Evolutionary conservation across 2,329 filamentous ascomycete genomes (phyloP).

Genomic region (Ophiostoma perfectum): DNA sequence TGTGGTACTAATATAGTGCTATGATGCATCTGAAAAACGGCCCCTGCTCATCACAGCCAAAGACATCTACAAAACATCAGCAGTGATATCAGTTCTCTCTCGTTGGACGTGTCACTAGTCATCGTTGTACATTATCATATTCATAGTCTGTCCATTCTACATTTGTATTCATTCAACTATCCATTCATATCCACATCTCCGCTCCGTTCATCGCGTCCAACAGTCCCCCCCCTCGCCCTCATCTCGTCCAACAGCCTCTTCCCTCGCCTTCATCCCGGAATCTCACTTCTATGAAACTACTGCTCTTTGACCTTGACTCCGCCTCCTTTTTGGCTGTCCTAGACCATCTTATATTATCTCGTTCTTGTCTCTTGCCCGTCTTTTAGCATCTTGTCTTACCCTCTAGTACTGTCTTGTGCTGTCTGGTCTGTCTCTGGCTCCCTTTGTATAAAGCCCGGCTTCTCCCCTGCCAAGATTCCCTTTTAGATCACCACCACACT

Average conservation of each 20-base stretch:
- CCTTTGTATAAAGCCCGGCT: background rate
- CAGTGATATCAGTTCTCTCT: no score
- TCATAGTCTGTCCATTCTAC: no score
- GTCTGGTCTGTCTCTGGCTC: background rate
- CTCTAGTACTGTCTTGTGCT: background rate
- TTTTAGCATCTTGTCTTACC: background rate
- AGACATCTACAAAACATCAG: no score
- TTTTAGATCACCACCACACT: no score
- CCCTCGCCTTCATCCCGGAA: background rate
- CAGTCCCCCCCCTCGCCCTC: background rate
- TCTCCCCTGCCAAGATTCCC: background rate
- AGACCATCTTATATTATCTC: background rate
- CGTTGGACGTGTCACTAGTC: no score
- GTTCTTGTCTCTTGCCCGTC: background rate
- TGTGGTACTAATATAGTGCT: no score
- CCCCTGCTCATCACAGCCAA: no score
- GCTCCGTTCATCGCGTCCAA: background rate
- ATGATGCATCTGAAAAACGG: no score
- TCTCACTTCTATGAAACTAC: background rate
- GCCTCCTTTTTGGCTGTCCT: slow-evolving; percentile 1
- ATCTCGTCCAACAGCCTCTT: background rate
- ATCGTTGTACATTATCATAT: no score
- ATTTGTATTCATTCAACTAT: no score
- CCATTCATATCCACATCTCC: no score
- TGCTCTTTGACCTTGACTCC: background rate